Conservation (phyloP, 2,329 filamentous ascomycete species). For the Geosmithia morbida region DNA sequence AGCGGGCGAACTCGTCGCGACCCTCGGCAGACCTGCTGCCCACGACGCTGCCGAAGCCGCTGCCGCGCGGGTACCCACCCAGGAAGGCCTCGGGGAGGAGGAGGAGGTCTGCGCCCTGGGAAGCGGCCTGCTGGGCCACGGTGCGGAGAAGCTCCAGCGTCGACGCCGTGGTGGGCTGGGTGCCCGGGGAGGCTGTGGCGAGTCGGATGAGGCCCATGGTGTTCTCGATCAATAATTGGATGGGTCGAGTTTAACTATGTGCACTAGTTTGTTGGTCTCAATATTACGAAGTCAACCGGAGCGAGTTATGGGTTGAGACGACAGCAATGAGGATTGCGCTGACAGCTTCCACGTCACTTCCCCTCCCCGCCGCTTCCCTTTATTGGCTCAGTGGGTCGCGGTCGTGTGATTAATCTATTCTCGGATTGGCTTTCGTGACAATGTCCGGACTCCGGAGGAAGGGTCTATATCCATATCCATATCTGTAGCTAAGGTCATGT, state of each 20-base stretch:
- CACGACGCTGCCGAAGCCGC: conserved; percentile 1
- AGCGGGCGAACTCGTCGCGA: conserved; percentile 67
- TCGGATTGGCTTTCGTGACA: neutral
- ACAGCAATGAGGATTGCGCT: too few species aligned
- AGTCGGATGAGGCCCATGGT: conserved; percentile 27
- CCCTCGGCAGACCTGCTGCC: conserved; percentile 55
- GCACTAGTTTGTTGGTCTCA: too few species aligned
- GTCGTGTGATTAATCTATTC: neutral
- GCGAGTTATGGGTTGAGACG: too few species aligned
- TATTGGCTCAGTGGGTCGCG: neutral
- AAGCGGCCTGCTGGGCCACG: conserved; percentile 49
- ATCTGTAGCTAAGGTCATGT: too few species aligned
- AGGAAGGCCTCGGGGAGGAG: conserved; percentile 88
- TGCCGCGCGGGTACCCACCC: conserved; percentile 61
- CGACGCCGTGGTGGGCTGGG: conserved; percentile 30
- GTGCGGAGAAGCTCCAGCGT: conserved; percentile 54
- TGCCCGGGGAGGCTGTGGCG: conserved; percentile 39
- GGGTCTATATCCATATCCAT: too few species aligned
- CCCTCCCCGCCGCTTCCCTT: too few species aligned
- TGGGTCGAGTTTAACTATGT: too few species aligned
- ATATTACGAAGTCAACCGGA: too few species aligned
- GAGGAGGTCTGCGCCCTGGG: conserved; percentile 46
- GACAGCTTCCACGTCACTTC: too few species aligned
- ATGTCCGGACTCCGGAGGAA: neutral
- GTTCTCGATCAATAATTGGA: too few species aligned